A percentile compares a stretch with the other conserved stretches of the same genome.
Conservation (phyloP, 768 basidiomycete species). For the Leccinum fibrillosum region DNA sequence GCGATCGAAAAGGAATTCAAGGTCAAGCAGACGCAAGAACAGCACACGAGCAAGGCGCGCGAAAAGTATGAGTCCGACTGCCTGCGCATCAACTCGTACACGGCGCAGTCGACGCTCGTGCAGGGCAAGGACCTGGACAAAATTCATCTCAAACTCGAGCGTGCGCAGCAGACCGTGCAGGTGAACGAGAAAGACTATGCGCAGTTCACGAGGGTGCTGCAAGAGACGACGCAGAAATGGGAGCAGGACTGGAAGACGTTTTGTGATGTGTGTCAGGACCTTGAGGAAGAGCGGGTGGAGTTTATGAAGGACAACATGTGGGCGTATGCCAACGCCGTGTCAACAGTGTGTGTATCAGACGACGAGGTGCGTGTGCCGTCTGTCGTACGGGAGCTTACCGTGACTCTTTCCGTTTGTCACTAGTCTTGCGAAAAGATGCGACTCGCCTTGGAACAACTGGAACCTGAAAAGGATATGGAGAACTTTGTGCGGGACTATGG, state of each 20-base stretch:
- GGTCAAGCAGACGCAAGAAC: slow-evolving; percentile 81
- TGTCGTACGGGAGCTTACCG: not conserved
- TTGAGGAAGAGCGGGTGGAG: slow-evolving; percentile 92
- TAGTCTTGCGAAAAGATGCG: slow-evolving; percentile 92
- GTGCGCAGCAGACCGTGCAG: slow-evolving; percentile 85
- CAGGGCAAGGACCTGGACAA: slow-evolving; percentile 95
- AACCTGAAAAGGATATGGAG: slow-evolving; percentile 84
- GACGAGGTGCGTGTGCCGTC: slow-evolving; percentile 73
- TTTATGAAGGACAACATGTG: slow-evolving; percentile 95
- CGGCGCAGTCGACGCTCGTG: slow-evolving; percentile 84
- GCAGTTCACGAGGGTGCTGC: slow-evolving; percentile 77
- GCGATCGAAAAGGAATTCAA: slow-evolving; percentile 90
- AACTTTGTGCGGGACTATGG: slow-evolving; percentile 87
- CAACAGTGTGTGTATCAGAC: slow-evolving; percentile 90
- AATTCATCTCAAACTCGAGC: slow-evolving; percentile 80
- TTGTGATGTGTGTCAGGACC: slow-evolving; percentile 92
- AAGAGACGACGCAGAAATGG: slow-evolving; percentile 82
- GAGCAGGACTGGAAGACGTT: slow-evolving; percentile 92
- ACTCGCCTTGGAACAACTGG: slow-evolving; percentile 82
- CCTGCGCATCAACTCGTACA: slow-evolving; percentile 88
- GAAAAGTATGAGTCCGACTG: slow-evolving; percentile 95
- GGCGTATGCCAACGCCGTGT: slow-evolving; percentile 95
- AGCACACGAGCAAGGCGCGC: slow-evolving; percentile 81
- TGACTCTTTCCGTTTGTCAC: not conserved
- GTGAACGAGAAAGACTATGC: slow-evolving; percentile 89